Evolutionary conservation across 1,139 yeast genomes (phyloP).

Genomic region (Taphrina sp.): DNA sequence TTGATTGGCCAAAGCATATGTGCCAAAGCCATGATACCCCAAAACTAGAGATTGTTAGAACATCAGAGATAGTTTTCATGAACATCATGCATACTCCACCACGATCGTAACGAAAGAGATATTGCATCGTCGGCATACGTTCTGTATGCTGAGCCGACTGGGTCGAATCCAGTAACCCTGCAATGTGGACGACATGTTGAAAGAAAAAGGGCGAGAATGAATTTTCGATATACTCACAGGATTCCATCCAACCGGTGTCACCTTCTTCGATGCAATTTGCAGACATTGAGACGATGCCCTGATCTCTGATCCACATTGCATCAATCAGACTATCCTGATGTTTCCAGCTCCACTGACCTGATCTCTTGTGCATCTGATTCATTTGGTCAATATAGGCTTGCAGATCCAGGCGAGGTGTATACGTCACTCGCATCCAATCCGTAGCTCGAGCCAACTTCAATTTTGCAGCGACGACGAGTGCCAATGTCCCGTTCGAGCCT

Average conservation of each 20-base stretch:
- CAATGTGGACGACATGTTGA: conserved; percentile 10
- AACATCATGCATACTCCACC: not conserved
- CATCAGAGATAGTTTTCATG: not conserved
- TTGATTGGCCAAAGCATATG: conserved; percentile 10
- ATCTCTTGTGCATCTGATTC: not conserved
- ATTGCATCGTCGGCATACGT: conserved; percentile 19
- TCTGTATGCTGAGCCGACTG: not conserved
- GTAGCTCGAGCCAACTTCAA: conserved; percentile 5
- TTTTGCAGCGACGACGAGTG: conserved; percentile 8
- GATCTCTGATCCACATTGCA: not conserved
- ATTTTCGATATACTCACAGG: not conserved
- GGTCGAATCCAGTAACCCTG: not conserved
- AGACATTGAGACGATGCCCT: conserved; percentile 16
- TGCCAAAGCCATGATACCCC: conserved; percentile 18
- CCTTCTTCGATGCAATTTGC: not conserved
- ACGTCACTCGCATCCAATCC: not conserved
- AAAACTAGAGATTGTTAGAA: conserved; percentile 1
- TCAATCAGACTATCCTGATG: conserved; percentile 3
- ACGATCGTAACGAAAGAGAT: conserved; percentile 17
- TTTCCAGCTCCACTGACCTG: conserved; percentile 1
- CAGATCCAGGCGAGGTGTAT: not conserved
- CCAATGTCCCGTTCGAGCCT: conserved; percentile 14
- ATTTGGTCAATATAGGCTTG: not conserved
- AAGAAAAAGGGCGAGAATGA: conserved; percentile 14
- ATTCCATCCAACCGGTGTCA: not conserved